Conservation (phyloP, 1,139 yeast genomes). For the Debaryomyces nepalensis region DNA sequence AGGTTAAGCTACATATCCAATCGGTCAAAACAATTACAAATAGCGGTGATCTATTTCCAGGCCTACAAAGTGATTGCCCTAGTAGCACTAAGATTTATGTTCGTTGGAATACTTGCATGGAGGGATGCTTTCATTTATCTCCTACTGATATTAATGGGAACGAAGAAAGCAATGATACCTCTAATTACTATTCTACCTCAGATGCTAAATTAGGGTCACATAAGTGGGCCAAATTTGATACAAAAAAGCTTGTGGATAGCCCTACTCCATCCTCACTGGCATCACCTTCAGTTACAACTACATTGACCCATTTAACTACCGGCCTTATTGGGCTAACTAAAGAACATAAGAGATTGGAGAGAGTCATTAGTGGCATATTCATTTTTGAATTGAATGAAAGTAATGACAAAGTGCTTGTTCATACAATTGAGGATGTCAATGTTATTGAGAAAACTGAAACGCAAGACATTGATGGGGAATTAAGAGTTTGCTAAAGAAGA, state of each 20-base stretch:
- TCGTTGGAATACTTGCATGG: constrained; percentile 66
- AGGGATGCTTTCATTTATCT: constrained; percentile 52
- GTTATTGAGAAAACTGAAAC: constrained; percentile 53
- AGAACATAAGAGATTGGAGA: constrained; percentile 41
- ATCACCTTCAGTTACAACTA: constrained; percentile 28
- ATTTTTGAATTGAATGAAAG: constrained; percentile 70
- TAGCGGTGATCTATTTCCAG: constrained; percentile 29
- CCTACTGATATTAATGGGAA: constrained; percentile 18
- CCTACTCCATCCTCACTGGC: constrained; percentile 14
- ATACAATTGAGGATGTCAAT: constrained; percentile 78
- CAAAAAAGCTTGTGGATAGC: constrained; percentile 25
- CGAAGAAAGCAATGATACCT: constrained; percentile 17
- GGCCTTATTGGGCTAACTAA: constrained; percentile 39
- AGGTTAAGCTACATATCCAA: constrained; percentile 54
- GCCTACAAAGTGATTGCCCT: constrained; percentile 27
- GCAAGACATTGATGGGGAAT: constrained; percentile 32
- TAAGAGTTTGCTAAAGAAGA: constrained; percentile 34
- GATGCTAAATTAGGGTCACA: constrained; percentile 46
- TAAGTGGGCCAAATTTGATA: constrained; percentile 43
- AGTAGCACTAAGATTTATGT: constrained; percentile 58
- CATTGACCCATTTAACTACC: constrained; percentile 33
- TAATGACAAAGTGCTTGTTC: constrained; percentile 65
- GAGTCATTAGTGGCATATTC: constrained; percentile 70
- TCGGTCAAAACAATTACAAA: constrained; percentile 35
- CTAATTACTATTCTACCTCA: constrained; percentile 34